Evolutionary conservation across 306 rosid genomes (phyloP), one percentile per base, ranked within the genome.

Genomic region (Canavalia gladiata): DNA sequence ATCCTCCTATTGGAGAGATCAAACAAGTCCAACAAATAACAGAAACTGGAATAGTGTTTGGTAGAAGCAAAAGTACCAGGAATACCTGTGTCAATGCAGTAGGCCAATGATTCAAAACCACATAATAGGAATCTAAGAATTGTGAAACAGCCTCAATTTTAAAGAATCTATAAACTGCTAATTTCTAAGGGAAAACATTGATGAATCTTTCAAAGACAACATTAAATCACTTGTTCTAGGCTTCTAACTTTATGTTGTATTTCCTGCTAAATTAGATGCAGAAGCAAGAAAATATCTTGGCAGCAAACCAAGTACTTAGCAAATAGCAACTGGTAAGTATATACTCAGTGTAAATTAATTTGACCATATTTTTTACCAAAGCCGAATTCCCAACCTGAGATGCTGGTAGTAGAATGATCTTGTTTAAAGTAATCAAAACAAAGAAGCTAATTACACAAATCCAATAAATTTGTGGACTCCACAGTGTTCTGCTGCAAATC

Each of bases 371-470:
- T 54, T 82, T 75, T 68, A 76, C 71, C 83, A 49, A 49, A 75
- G 57, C 67, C 43, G 10, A 83, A 58, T 59, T 68, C 75, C 74
- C 77, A 82, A 76, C 51, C 79, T 73, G 65, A 62, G 71, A 79
- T 71, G 71, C 56, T 50, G 59, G 59, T 52, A 29, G n/a, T 55
- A 81, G 67, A 78, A 57, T 52, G 28, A 54, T 73, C 47, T 46
- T 8, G 68, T 78, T 66, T 51, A 65, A 7, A 52, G 28, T n/a
- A 9, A 82, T 83, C 62, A 45, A 88, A 82, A 71, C 28, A 66
- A 64, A 68, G 71, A 33, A 78, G 34, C 57, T 12, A 82, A 71
- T 67, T 47, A 41, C 71, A 79, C 70, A 75, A 78, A 84, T 79
- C 75, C 78, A 79, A 60, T n/a, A 30, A 52, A 80, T 72, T 57